These are phyloP conservation scores for Naganishia kalamii DNA, from an alignment of 768 basidiomycete species.

Conservation along the genomic window DNA sequence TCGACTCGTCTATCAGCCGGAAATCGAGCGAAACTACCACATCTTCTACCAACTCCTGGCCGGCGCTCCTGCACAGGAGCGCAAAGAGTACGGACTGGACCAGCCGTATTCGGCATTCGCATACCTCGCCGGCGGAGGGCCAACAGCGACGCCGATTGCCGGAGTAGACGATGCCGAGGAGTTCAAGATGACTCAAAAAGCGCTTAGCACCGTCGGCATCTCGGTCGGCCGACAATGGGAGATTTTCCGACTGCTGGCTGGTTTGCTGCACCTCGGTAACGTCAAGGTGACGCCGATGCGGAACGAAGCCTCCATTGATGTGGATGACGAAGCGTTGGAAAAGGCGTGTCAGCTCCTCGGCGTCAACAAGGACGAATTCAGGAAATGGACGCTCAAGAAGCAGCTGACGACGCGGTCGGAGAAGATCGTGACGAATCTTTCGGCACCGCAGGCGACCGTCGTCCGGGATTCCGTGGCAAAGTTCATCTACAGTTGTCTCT, in stretches of 20 bases:
- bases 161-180: constrained; percentile 97
- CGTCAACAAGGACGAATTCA: constrained; percentile 83
- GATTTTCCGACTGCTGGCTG: constrained; percentile 86
- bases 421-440: constrained; percentile 85
- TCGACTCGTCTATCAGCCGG: constrained; percentile 92
- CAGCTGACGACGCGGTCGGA: constrained; percentile 90
- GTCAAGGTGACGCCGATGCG: constrained; percentile 59
- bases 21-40: constrained; percentile 96
- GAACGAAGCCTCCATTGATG: constrained; percentile 66
- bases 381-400: constrained; percentile 98
- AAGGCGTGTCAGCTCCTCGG: constrained; percentile 85
- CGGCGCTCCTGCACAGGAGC: constrained; percentile 88
- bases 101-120: constrained; percentile 77
- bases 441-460: constrained; percentile 78
- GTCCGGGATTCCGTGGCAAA: constrained; percentile 96
- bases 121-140: constrained; percentile 88
- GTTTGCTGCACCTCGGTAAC: constrained; percentile 94
- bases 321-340: constrained; percentile 69
- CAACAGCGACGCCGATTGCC: constrained; percentile 71
- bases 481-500: constrained; percentile 96
- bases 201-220: constrained; percentile 93
- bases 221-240: constrained; percentile 94
- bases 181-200: constrained; percentile 86
- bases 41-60: constrained; percentile 99
- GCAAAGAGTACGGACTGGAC: constrained; percentile 88